Evolutionary conservation across 192 early-diverging fungal genomes (phyloP), one percentile per base, ranked within the genome.

Genomic region (Linnemannia zychae): DNA sequence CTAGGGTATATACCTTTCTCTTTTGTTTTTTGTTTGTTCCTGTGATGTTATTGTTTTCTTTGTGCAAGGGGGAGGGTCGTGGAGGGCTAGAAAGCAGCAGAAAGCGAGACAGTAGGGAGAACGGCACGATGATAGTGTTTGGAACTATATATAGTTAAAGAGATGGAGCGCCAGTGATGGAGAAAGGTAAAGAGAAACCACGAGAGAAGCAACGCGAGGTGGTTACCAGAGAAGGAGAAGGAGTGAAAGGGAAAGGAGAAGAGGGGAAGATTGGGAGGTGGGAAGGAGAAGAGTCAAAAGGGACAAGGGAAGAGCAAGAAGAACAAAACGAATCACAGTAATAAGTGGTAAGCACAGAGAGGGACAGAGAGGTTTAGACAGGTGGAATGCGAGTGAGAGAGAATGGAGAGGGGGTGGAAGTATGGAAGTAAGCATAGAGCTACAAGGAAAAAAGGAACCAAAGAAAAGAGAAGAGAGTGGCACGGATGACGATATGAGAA

Each of bases 181-280:
- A 13, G 38, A 46, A 46, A 70, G n/a, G 40, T 3, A 33, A 13
- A 22, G 57, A 76, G 44, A 17, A 49, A 63, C 57, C 24, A 1
- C 28, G 24, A n/a, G 57, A 63, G 24, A 17, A 49, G 31, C 57
- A 63, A 16, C 28, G 57, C 57, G 57, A 63, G 57, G 28, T 63
- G 57, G 57, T 63, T 63, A 63, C 57, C 57, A 63, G 57, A 63
- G 57, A 31, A 24, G 53, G 53, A 60, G 57, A 31, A 63, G 37
- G 28, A 34, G 38, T 7, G 16, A 13, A 33, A 24, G n/a, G 22
- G 3, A 16, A 24, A 15, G 16, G 12, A 7, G 36, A 12, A 20
- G 11, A 17, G n/a, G 63, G 17, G 22, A 4, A 1, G 50, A 7
- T 33, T n/a, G 11, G 75, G 40, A 6, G 9, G 9, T 44, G 33